Conservation (phyloP, 2,329 filamentous ascomycete genomes). For the Polychaeton citri region DNA sequence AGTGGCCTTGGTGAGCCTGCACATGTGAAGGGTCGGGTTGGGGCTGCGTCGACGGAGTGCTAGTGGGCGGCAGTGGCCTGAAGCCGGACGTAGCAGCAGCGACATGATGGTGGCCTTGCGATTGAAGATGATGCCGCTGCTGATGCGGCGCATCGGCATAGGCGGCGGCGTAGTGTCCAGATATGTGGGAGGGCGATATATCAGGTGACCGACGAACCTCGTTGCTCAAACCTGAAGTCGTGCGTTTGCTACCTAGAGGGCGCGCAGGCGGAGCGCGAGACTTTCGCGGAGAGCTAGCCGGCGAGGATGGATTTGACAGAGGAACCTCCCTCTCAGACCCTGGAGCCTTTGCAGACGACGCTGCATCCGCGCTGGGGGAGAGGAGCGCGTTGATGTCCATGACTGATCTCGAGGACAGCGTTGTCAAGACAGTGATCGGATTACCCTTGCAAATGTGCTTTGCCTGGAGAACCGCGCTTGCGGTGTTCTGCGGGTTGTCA, state of each 20-base stretch:
- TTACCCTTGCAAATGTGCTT: no score
- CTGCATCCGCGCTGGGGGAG: constrained; percentile 27
- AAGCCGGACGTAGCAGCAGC: not conserved
- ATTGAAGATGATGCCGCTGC: not conserved
- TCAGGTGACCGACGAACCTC: constrained; percentile 20
- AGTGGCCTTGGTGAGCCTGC: not conserved
- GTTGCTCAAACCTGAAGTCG: constrained; percentile 32
- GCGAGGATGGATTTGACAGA: not conserved
- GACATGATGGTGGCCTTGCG: not conserved
- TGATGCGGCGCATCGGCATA: not conserved
- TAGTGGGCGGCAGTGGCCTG: not conserved
- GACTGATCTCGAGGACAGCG: no score
- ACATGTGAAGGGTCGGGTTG: not conserved
- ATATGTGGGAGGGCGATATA: constrained; percentile 16
- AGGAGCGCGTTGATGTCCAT: constrained; percentile 39
- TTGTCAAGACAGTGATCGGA: no score
- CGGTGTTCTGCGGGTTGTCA: no score
- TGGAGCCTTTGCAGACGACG: constrained; percentile 9
- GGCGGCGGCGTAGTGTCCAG: not conserved
- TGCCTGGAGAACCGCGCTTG: no score
- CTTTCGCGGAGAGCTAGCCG: not conserved
- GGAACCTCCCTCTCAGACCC: not conserved
- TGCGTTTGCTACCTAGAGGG: constrained; percentile 16
- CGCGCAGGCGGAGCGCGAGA: constrained; percentile 7
- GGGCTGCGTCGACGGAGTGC: not conserved